These are phyloP conservation scores for Quercus wislizeni DNA, from an alignment of 306 rosid genomes.

Conservation along the genomic window DNA sequence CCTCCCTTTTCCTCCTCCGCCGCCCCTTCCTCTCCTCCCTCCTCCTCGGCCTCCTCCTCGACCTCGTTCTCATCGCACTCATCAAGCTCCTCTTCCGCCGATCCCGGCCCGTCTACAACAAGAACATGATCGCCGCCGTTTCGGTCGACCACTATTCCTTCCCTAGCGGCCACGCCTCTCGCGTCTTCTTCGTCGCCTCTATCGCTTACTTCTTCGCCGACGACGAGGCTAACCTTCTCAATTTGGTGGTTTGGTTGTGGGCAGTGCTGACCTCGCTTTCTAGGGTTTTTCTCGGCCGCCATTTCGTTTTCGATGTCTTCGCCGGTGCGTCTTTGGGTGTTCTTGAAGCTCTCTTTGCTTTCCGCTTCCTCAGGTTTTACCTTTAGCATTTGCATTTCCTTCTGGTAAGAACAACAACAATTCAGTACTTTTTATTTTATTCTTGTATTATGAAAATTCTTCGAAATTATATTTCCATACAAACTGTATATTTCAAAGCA, in stretches of 20 bases:
- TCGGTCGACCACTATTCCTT: conserved; percentile 67
- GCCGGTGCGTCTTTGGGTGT: conserved; percentile 40
- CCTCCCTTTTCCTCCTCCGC: conserved; percentile 25
- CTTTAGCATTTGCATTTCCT: background rate
- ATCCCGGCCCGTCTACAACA: conserved; percentile 63
- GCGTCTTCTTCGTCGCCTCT: conserved; percentile 66
- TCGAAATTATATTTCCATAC: too few species aligned
- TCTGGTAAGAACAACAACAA: conserved; percentile 7
- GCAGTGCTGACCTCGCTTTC: conserved; percentile 34
- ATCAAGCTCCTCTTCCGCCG: conserved; percentile 55
- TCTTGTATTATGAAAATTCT: background rate
- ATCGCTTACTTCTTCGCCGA: conserved; percentile 39
- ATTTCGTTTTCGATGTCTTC: conserved; percentile 37
- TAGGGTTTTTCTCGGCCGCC: conserved; percentile 47
- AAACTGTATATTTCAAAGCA: too few species aligned
- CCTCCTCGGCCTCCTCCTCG: conserved; percentile 61
- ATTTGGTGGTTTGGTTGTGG: conserved; percentile 33
- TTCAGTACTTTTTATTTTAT: background rate
- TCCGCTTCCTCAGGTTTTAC: conserved; percentile 32
- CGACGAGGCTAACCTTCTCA: conserved; percentile 22
- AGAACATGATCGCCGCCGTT: conserved; percentile 50
- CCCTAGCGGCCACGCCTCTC: conserved; percentile 78
- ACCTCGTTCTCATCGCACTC: conserved; percentile 52
- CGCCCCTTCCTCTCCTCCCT: conserved; percentile 47
- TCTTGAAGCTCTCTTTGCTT: conserved; percentile 35